These are phyloP conservation scores for Acacia confusa DNA, from an alignment of 306 rosid species.

Conservation along the genomic window DNA sequence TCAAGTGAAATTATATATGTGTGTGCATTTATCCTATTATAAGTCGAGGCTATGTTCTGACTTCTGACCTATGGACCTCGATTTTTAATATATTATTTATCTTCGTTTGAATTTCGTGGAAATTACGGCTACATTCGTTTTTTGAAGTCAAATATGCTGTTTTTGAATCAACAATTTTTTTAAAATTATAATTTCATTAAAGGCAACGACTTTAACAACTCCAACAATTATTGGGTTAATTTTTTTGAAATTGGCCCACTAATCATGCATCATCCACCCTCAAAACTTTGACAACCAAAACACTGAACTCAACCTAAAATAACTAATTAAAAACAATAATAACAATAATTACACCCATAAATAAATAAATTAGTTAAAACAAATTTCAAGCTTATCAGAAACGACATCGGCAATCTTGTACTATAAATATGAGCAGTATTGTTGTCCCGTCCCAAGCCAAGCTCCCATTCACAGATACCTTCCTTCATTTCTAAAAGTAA, in stretches of 20 bases:
- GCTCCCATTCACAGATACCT: slow-evolving; percentile 41
- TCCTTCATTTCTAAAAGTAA: slow-evolving; percentile 21
- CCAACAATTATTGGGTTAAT: not conserved
- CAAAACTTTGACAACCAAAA: not conserved
- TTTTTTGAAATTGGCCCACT: slow-evolving; percentile 14
- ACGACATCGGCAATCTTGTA: not conserved
- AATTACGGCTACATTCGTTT: not conserved
- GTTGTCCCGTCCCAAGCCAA: slow-evolving; percentile 20
- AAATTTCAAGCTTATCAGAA: not conserved
- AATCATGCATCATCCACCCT: slow-evolving; percentile 10
- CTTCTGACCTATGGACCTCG: not conserved
- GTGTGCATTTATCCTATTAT: not conserved
- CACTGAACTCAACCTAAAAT: not conserved
- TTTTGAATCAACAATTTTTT: not conserved
- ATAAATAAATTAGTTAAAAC: not conserved
- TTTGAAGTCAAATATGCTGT: not conserved
- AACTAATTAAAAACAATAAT: not conserved
- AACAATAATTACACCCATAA: not conserved
- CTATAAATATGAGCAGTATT: slow-evolving; percentile 55
- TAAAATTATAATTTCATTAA: not conserved
- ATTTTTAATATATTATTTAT: not conserved
- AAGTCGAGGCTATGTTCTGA: not conserved
- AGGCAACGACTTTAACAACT: slow-evolving; percentile 21
- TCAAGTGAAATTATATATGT: no score
- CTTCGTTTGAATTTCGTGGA: not conserved